Percentiles rank a stretch among this genome's conserved stretches.
These are phyloP conservation scores for Ambispora gerdemannii DNA, from an alignment of 192 early-diverging fungal species.

Conservation along the genomic window DNA sequence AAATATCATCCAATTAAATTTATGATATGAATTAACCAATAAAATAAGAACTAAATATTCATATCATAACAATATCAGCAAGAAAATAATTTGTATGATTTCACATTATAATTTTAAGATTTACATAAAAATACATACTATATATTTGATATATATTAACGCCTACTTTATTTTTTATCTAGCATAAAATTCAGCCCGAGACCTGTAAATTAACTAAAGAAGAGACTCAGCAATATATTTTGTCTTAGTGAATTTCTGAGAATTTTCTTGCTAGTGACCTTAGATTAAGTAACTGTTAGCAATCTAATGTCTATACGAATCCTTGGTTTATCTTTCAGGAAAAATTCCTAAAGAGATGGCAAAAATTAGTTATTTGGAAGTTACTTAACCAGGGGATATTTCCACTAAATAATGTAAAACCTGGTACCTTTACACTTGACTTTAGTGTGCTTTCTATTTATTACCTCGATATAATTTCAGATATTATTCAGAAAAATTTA, in stretches of 20 bases:
- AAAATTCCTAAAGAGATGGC: no score
- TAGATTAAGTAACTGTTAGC: background rate
- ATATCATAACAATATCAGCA: no score
- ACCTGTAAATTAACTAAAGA: background rate
- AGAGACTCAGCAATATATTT: slow-evolving; percentile 2
- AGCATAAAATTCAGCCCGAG: no score
- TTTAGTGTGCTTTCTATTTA: background rate
- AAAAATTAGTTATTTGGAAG: no score
- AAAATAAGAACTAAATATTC: no score
- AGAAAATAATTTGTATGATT: no score
- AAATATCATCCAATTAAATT: no score
- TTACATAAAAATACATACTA: no score
- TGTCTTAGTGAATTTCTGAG: background rate
- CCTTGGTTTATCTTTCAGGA: background rate
- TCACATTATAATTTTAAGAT: no score
- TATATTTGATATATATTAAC: no score
- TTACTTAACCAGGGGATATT: background rate
- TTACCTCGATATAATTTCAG: slow-evolving; percentile 1
- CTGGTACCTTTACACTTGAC: slow-evolving; percentile 1
- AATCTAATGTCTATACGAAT: background rate
- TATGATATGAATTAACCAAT: no score
- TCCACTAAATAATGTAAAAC: background rate
- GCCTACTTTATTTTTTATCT: no score
- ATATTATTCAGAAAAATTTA: slow-evolving; percentile 13
- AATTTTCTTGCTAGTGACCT: slow-evolving; percentile 2